Evolutionary conservation across 164 flowering plant genomes (phyloP).

Genomic region (Dillenia turbinata): DNA sequence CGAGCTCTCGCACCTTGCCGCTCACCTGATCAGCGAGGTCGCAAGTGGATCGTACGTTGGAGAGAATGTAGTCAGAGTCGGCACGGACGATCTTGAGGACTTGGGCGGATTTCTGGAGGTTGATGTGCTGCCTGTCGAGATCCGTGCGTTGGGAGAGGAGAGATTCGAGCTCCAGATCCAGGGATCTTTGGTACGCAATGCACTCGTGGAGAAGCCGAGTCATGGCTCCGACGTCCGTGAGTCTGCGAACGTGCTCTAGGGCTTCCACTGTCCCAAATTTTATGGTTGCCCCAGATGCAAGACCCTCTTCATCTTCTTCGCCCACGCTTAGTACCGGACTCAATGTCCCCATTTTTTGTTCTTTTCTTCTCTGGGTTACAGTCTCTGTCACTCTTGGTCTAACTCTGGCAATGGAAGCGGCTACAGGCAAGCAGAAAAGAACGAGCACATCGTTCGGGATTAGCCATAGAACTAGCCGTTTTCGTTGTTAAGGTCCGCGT

Average conservation of each 20-base stretch:
- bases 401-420: no score
- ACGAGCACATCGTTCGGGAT: no score
- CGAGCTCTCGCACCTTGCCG: slow-evolving; percentile 65
- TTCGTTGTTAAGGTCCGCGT: no score
- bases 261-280: slow-evolving; percentile 53
- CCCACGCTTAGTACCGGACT: no score
- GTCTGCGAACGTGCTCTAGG: slow-evolving; percentile 13
- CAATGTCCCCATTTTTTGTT: no score
- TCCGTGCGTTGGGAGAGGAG: slow-evolving; percentile 58
- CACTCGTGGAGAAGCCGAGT: slow-evolving; percentile 76
- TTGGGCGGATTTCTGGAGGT: slow-evolving; percentile 47
- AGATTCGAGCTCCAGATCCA: slow-evolving; percentile 45
- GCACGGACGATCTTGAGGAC: slow-evolving; percentile 52
- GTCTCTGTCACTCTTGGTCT: no score
- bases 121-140: slow-evolving; percentile 48
- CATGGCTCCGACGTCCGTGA: slow-evolving; percentile 57
- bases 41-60: slow-evolving; percentile 49
- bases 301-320: no score
- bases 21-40: slow-evolving; percentile 61
- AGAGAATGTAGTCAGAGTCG: slow-evolving; percentile 15
- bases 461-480: no score
- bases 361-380: no score
- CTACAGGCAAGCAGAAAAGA: no score
- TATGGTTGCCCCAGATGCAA: slow-evolving; percentile 1
- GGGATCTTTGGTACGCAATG: slow-evolving; percentile 66